Base-by-base conservation (phyloP, 352 stramenopile genomes). In the Plasmopara halstedii region DNA sequence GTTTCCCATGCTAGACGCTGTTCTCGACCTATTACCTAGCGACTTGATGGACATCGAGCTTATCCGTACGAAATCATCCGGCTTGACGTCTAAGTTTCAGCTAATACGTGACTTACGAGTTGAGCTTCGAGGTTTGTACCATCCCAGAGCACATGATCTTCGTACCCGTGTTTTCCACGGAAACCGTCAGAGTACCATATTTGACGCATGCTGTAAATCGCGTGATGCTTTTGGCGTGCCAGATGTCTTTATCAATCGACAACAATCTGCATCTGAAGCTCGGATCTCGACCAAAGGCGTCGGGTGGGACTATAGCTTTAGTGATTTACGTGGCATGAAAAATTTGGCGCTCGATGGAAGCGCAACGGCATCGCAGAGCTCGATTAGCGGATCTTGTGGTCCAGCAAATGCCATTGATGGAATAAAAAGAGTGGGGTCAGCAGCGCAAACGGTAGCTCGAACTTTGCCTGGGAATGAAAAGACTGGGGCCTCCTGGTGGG, bases 361-460 rank as follows among this genome's bases (percentile, higher is more conserved):
- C 0, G 72, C 79, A 0, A 85, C 67, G 2, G 71, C 67, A 1
- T 40, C 77, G 1, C 82, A 94, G 41, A 90, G 78, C 51, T 80
- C 74, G 0, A 90, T 72, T 7, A 85, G 64, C 27, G 69, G 70
- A 0, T 32, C 14, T 2, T 85, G 75, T 29, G 42, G 51, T 11
- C 70, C 82, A 0, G 67, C 51, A 14, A 71, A 84, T n/a, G 79
- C 79, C 17, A 85, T 90, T 36, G 79, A 91, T 22, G 77, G 79
- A 11, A 56, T 83, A 17, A 53, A 64, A 6, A 72, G 67, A 19
- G 44, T 38, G 1, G 58, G 31, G 15, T 58, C 73, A 10, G 67
- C 73, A 0, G 68, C 58, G 2, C 70, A 81, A 29, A 65, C 50
- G 1, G 68, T 86, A 4, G 74, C 79, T 15, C 58, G 72, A 7